Evolutionary conservation across 331 rosid species (phyloP).

Genomic region (Phaseolus coccineus): DNA sequence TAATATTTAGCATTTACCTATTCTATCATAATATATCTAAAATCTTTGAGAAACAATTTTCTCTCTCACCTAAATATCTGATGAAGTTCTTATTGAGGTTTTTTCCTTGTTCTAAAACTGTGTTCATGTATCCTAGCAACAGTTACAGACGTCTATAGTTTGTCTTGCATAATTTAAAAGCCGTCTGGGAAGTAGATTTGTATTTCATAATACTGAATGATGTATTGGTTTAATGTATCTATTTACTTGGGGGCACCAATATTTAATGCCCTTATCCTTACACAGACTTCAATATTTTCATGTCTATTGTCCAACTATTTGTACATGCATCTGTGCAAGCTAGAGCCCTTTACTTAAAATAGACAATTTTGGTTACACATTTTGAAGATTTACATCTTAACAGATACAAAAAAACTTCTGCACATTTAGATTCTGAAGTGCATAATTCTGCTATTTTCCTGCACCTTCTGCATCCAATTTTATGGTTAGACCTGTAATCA

Average conservation of each 20-base stretch:
- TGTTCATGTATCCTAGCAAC: background rate
- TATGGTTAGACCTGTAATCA: background rate
- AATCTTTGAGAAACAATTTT: background rate
- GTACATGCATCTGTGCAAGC: background rate
- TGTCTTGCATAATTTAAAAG: background rate
- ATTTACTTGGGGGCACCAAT: background rate
- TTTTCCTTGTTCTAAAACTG: background rate
- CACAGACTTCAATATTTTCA: background rate
- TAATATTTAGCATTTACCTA: background rate
- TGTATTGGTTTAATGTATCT: constrained; percentile 15
- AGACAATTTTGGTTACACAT: constrained; percentile 10
- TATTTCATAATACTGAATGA: constrained; percentile 17
- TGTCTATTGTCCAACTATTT: constrained; percentile 21
- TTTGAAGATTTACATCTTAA: background rate
- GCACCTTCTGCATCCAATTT: constrained; percentile 2
- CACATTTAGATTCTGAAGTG: background rate
- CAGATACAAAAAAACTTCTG: background rate
- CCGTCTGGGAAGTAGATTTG: background rate
- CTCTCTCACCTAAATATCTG: constrained; percentile 9
- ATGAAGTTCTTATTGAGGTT: background rate
- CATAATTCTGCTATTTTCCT: constrained; percentile 5
- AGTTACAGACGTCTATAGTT: constrained; percentile 9
- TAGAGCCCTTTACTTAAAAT: background rate
- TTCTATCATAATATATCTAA: background rate
- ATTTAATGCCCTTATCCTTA: background rate